Evolutionary conservation across 2,329 filamentous ascomycete species (phyloP).

Genomic region (Ophiostoma ips): DNA sequence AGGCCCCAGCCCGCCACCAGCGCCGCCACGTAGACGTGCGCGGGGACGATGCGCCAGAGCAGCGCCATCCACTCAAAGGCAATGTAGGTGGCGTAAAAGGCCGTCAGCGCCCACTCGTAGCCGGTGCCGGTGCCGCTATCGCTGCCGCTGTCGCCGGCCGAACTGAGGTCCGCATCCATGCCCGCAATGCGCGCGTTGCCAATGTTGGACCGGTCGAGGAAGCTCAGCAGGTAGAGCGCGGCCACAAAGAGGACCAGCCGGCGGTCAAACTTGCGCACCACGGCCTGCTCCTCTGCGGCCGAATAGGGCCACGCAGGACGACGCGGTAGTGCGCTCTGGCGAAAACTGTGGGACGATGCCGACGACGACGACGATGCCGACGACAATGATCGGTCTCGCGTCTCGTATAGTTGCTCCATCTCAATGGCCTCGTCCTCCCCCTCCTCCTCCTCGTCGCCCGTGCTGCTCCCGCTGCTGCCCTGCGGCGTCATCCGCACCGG

Average conservation of each 20-base stretch:
- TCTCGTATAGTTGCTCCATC: conserved; percentile 6
- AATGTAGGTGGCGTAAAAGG: conserved; percentile 52
- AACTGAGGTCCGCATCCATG: conserved; percentile 48
- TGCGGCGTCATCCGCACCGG: background rate
- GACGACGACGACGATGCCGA: background rate
- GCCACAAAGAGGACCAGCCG: conserved; percentile 69
- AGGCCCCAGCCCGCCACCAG: conserved; percentile 70
- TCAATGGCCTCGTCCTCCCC: background rate
- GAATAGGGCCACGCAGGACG: conserved; percentile 32
- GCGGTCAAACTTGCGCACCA: conserved; percentile 63
- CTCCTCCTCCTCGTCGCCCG: too few species aligned
- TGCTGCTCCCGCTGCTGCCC: background rate
- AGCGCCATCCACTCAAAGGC: conserved; percentile 51
- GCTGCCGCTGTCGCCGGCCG: conserved; percentile 20
- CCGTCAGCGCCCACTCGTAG: conserved; percentile 47
- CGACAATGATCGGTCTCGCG: background rate
- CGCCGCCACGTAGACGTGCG: conserved; percentile 42
- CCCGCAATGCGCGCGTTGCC: conserved; percentile 50
- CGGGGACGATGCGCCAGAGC: conserved; percentile 45
- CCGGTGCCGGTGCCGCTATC: conserved; percentile 21
- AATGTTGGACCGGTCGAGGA: conserved; percentile 70
- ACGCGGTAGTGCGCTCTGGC: conserved; percentile 7
- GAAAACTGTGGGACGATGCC: background rate
- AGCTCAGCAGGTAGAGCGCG: conserved; percentile 70
- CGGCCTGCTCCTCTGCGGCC: conserved; percentile 55